Evolutionary conservation across 257 asterid species (phyloP), one percentile per base, ranked within the genome.

Genomic region (Capsicum rhomboideum): DNA sequence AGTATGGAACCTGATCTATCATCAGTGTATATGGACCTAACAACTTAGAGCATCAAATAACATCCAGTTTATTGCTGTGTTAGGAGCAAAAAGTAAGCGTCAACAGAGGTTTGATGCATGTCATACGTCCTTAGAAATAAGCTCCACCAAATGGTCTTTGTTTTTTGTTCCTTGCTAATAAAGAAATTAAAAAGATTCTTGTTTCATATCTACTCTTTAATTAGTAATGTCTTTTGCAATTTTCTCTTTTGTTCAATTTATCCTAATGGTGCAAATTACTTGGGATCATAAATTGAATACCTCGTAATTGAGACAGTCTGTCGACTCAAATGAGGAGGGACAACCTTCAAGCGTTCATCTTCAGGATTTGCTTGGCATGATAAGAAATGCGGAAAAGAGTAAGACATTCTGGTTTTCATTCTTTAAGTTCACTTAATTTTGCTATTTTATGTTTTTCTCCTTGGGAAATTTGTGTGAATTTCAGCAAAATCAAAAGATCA

Each of bases 381-480:
- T 96, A 90, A 88, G 93, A 90, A 90, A 91, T 82, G 97, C 99
- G 13, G 98, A 95, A 87, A 92, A 84, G 86, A 96, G 99, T 96
- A 89, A 86, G 92, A 80, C 20, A 28, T 54, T 46, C 64, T 58
- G 26, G 84, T 55, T 58, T 74, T 82, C 69, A 56, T 31, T 44
- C 18, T 8, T 74, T 83, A 61, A 66, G 31, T 61, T 79, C 61
- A n/a, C 13, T 7, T 31, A 29, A 37, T 31, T 42, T 72, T 82
- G 10, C 67, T 79, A 80, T 83, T 61, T 84, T 69, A 66, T 84
- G 59, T 20, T 3, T 0, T 59, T n/a, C 66, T 58, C 2, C 49
- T 31, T 54, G 56, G 37, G 37, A 31, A 67, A 3, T 44, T 66
- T 31, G 59, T 56, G 79, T 31, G 54, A 52, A 54, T 66, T 63